phyloP scores from a whole-genome alignment of 306 rosid genomes.

The Gastrolobium villosum region DNA sequence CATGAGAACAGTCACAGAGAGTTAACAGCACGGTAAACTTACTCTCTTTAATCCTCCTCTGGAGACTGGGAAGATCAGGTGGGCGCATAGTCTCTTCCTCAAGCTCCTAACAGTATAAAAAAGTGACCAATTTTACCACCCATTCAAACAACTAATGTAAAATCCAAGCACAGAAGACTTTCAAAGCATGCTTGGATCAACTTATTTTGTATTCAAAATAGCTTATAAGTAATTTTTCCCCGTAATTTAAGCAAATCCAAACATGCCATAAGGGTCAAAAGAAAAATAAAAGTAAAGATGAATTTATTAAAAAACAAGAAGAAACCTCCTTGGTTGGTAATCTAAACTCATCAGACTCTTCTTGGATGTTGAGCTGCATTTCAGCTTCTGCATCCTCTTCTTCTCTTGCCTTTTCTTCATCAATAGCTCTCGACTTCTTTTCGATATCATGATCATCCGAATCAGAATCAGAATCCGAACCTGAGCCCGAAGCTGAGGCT shows the following conservation, averaged over 20 bases:
- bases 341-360: slow-evolving; percentile 91
- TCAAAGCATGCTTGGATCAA: not conserved
- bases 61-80: slow-evolving; percentile 84
- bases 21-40: slow-evolving; percentile 39
- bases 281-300: not conserved
- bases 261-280: not conserved
- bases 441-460: slow-evolving; percentile 70
- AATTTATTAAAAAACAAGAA: not conserved
- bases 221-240: not conserved
- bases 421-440: slow-evolving; percentile 68
- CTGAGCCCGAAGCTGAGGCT: slow-evolving; percentile 49
- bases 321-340: slow-evolving; percentile 79
- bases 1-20: not conserved
- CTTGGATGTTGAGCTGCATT: slow-evolving; percentile 71
- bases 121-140: not conserved
- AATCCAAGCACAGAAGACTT: not conserved
- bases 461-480: slow-evolving; percentile 51
- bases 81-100: slow-evolving; percentile 76
- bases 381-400: slow-evolving; percentile 72
- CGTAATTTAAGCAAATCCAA: not conserved
- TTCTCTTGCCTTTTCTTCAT: slow-evolving; percentile 59
- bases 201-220: not conserved
- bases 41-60: slow-evolving; percentile 92
- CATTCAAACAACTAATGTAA: slow-evolving; percentile 1
- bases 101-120: slow-evolving; percentile 68